Evolutionary conservation across 1,139 yeast species (phyloP).

Genomic region (Pichia sp.): DNA sequence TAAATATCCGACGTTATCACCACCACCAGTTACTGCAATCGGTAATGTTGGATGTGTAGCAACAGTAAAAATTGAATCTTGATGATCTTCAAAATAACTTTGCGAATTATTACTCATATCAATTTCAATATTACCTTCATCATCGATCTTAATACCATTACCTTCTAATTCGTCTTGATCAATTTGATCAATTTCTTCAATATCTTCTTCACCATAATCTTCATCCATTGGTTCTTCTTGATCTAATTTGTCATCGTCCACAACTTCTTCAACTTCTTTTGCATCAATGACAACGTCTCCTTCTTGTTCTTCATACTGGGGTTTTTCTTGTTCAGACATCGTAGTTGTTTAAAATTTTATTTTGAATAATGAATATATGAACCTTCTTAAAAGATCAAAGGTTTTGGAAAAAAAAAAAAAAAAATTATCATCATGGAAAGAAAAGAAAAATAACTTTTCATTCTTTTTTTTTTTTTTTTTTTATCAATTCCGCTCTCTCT

Average conservation of each 20-base stretch:
- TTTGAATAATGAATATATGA: neutral
- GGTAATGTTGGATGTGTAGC: conserved; percentile 79
- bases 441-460: neutral
- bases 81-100: conserved; percentile 82
- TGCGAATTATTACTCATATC: conserved; percentile 87
- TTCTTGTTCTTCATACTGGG: conserved; percentile 22
- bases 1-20: conserved; percentile 78
- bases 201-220: conserved; percentile 35
- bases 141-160: conserved; percentile 31
- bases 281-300: conserved; percentile 50
- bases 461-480: neutral
- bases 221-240: conserved; percentile 31
- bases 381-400: too few relatives aligned
- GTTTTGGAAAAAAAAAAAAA: neutral
- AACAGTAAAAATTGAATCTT: conserved; percentile 75
- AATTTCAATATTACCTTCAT: conserved; percentile 41
- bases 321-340: conserved; percentile 6
- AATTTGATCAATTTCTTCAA: conserved; percentile 33
- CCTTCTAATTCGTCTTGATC: conserved; percentile 31
- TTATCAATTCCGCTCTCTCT: neutral
- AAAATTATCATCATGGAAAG: neutral
- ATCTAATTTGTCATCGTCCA: conserved; percentile 32
- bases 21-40: conserved; percentile 64
- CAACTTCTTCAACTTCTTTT: conserved; percentile 59
- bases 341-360: neutral